These are phyloP conservation scores for Narthecium ossifragum DNA, from an alignment of 106 monocot species.

Conservation along the genomic window DNA sequence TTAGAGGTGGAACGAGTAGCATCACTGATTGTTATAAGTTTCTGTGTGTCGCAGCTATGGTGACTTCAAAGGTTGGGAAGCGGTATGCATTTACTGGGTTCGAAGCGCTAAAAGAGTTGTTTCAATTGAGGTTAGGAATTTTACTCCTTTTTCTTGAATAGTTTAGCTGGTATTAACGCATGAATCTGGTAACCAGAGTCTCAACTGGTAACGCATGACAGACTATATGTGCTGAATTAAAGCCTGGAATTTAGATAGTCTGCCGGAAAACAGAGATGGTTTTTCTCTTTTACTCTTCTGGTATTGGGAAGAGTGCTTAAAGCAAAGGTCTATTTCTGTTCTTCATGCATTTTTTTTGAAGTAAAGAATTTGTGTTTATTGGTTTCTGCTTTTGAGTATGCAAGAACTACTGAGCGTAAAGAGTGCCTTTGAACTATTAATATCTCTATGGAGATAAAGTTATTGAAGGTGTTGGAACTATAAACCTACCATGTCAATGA, in stretches of 20 bases:
- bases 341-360: not conserved
- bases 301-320: slow-evolving; percentile 87
- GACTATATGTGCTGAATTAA: no score
- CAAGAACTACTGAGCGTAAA: no score
- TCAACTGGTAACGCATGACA: no score
- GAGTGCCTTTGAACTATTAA: not conserved
- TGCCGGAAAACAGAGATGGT: slow-evolving; percentile 88
- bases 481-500: no score
- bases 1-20: not conserved
- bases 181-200: no score
- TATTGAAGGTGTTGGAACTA: no score
- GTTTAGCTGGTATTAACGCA: no score
- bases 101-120: slow-evolving; percentile 79
- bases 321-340: slow-evolving; percentile 52
- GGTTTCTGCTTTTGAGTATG: no score
- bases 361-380: no score
- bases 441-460: not conserved
- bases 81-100: slow-evolving; percentile 92
- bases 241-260: no score
- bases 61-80: slow-evolving; percentile 90
- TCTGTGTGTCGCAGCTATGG: slow-evolving; percentile 63
- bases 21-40: no score
- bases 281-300: slow-evolving; percentile 31
- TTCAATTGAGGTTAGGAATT: slow-evolving; percentile 47
- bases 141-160: not conserved